phyloP scores from a whole-genome alignment of 2,329 filamentous ascomycete species.

The Dactylellina cionopaga region DNA sequence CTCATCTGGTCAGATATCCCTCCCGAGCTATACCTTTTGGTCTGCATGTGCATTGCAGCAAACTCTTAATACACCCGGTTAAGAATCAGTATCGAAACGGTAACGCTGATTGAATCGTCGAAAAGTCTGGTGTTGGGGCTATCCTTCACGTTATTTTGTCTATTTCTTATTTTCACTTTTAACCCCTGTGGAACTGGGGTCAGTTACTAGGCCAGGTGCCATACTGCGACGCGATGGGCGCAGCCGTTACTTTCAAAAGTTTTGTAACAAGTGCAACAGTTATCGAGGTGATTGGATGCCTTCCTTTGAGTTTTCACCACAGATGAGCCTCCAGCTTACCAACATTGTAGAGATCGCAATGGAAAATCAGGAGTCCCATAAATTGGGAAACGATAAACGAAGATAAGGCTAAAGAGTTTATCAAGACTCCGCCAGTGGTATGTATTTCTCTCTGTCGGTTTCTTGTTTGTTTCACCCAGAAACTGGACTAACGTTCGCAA shows the following conservation, averaged over 20 bases:
- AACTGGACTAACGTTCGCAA: neutral
- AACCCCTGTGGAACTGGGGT: neutral
- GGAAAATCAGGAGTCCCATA: slow-evolving; percentile 37
- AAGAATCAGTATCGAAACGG: neutral
- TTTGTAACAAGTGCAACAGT: slow-evolving; percentile 34
- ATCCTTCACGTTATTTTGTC: no score
- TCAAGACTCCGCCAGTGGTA: slow-evolving; percentile 26
- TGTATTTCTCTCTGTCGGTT: no score
- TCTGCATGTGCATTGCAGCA: no score
- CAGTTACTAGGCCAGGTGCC: neutral
- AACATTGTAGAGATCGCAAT: slow-evolving; percentile 31
- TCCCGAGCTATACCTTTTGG: no score
- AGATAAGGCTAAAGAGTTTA: slow-evolving; percentile 23
- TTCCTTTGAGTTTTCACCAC: neutral
- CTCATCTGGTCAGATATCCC: neutral
- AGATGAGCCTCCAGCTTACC: neutral
- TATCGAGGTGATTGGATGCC: slow-evolving; percentile 14
- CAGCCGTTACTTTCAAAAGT: slow-evolving; percentile 5
- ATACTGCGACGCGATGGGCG: slow-evolving; percentile 1
- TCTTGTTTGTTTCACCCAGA: neutral
- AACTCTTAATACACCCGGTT: no score
- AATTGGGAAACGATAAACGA: slow-evolving; percentile 27
- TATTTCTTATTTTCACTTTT: no score
- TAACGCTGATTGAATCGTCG: neutral
- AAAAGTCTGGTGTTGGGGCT: neutral